Evolutionary conservation across 1,284 basidiomycete genomes (phyloP).

Genomic region (Flammula alnicola): DNA sequence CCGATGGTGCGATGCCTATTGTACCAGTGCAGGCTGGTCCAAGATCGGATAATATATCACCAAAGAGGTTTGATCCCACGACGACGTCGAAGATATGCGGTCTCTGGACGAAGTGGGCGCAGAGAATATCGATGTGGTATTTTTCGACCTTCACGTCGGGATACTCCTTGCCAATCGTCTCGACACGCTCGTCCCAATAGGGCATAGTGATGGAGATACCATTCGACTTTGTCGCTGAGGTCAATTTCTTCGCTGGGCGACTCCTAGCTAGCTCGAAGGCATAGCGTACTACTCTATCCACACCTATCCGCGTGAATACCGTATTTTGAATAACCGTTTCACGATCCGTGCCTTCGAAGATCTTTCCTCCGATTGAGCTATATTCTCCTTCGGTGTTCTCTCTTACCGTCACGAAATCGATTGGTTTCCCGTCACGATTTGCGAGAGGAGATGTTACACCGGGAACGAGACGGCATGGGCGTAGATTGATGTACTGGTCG

Average conservation of each 20-base stretch:
- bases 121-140: constrained; percentile 53
- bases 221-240: constrained; percentile 57
- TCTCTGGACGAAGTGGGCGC: constrained; percentile 52
- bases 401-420: constrained; percentile 57
- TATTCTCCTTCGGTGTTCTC: constrained; percentile 67
- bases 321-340: constrained; percentile 42
- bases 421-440: constrained; percentile 37
- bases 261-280: constrained; percentile 56
- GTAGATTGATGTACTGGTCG: constrained; percentile 60
- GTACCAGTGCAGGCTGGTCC: constrained; percentile 60
- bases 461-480: constrained; percentile 54
- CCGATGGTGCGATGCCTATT: constrained; percentile 62
- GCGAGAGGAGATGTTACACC: constrained; percentile 53
- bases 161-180: constrained; percentile 52
- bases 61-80: constrained; percentile 58
- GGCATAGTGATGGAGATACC: constrained; percentile 52
- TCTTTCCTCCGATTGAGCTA: constrained; percentile 54
- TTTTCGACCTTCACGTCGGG: constrained; percentile 56
- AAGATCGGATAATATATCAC: constrained; percentile 60
- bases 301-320: constrained; percentile 49
- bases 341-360: constrained; percentile 41
- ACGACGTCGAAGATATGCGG: constrained; percentile 59
- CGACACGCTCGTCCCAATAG: constrained; percentile 52
- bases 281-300: constrained; percentile 56
- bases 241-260: constrained; percentile 53